Base-by-base conservation (phyloP, 148 eudicot species). In the Vaccinium myrtillus region DNA sequence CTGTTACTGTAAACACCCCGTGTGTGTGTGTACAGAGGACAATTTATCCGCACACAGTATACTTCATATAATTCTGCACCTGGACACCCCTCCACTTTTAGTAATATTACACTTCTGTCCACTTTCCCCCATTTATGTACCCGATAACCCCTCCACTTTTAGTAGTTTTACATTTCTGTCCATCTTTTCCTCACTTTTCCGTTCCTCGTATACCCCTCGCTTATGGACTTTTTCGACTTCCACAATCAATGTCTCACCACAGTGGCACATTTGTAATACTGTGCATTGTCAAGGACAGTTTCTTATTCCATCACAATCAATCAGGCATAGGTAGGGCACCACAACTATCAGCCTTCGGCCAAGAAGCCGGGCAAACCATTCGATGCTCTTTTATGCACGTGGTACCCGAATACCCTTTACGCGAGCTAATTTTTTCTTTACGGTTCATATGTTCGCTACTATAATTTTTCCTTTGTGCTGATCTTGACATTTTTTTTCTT, bases 201-300 rank as follows among this genome's bases (percentile, higher is more conserved):
- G n/a, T 48, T 75, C 78, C 78, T 75, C 54, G 78, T 21, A 19
- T 48, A 43, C 7, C 78, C 27, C 46, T 43, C 46, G 7, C 27
- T 10, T 21, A 10, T 9, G 14, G 27, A 43, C 25, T 2, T 39
- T 75, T 75, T 53, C 14, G 13, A 69, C 74, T 6, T 46, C 48
- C 54, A 21, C 13, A 21, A 8, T 43, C 78, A 75, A 43, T 75
- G 48, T 75, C 78, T 75, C 23, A 75, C 54, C 7, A 1, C 53
- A 75, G 51, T 75, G 78, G 78, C 78, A 75, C 10, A 18, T 14
- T 49, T 14, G 78, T 75, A 75, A 75, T 46, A 46, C 13, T 46
- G 51, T 46, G 27, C 25, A 75, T 75, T 53, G 8, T 48, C 78
- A 46, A 46, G 78, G 53, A 46, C 78, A 75, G 25, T 1, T n/a